phyloP scores from a whole-genome alignment of 371 early-diverging fungal genomes.

The Mortierella sp. region DNA sequence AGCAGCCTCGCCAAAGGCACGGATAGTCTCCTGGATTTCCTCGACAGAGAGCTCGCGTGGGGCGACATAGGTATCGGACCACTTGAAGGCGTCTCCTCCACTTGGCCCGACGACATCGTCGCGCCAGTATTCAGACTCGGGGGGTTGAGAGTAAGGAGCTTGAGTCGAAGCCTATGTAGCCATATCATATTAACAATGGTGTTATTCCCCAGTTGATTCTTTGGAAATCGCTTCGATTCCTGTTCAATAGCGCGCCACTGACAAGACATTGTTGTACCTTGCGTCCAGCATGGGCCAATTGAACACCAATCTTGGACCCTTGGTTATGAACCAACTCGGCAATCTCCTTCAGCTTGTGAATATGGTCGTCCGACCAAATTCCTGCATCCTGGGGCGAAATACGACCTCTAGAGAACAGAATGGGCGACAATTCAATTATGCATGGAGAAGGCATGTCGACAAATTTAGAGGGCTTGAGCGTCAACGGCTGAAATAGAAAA shows the following conservation, averaged over 20 bases:
- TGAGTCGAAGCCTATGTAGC: conserved; percentile 64
- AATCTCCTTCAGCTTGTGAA: conserved; percentile 69
- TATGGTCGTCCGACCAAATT: conserved; percentile 86
- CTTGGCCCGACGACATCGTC: conserved; percentile 82
- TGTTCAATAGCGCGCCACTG: background rate
- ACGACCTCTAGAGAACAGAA: conserved; percentile 67
- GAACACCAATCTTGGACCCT: conserved; percentile 76
- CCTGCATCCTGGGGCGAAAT: conserved; percentile 84
- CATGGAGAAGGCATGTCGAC: background rate
- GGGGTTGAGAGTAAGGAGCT: conserved; percentile 56
- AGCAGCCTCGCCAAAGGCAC: conserved; percentile 81
- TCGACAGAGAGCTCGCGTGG: conserved; percentile 74
- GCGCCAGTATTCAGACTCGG: conserved; percentile 82
- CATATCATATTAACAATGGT: background rate
- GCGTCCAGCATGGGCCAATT: conserved; percentile 90
- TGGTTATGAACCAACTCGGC: conserved; percentile 74
- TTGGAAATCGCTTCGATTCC: background rate
- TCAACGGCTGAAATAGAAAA: background rate
- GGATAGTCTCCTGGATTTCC: conserved; percentile 71
- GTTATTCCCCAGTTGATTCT: background rate
- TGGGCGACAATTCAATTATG: background rate
- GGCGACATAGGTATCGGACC: conserved; percentile 58
- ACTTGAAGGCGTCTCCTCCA: conserved; percentile 61
- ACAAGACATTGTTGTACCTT: conserved; percentile 54
- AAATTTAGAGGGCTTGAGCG: background rate